Conservation (phyloP, 2,329 filamentous ascomycete genomes). For the Verticillium longisporum region DNA sequence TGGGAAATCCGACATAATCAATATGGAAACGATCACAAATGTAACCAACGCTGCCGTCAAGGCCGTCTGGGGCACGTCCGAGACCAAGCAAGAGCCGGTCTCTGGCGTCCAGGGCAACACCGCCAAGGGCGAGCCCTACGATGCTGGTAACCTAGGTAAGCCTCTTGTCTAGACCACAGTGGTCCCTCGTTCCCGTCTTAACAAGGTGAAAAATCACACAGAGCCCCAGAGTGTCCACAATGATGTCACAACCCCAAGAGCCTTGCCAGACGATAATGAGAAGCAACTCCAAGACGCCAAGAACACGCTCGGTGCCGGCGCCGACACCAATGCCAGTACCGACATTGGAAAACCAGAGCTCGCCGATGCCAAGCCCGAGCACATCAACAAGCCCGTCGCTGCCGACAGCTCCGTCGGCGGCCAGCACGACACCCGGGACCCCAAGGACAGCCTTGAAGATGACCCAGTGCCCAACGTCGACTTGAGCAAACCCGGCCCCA, state of each 20-base stretch:
- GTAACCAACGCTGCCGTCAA: constrained; percentile 34
- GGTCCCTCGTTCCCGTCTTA: background rate
- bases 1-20: constrained; percentile 9
- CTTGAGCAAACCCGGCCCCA: constrained; percentile 34
- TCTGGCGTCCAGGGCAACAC: constrained; percentile 65
- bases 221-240: constrained; percentile 3
- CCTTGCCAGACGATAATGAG: background rate
- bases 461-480: constrained; percentile 16
- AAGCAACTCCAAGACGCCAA: background rate
- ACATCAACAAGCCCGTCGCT: constrained; percentile 3
- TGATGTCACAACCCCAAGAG: background rate
- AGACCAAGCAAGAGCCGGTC: constrained; percentile 54
- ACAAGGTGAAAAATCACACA: background rate
- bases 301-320: background rate
- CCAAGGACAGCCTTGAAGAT: constrained; percentile 22
- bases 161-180: background rate
- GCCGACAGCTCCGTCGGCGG: constrained; percentile 13
- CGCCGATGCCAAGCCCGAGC: constrained; percentile 5
- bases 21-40: constrained; percentile 60
- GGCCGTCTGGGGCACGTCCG: constrained; percentile 36
- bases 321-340: background rate
- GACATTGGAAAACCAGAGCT: constrained; percentile 16
- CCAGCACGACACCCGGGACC: constrained; percentile 34
- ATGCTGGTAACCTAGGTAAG: constrained; percentile 66
- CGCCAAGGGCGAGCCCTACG: constrained; percentile 64